These are phyloP conservation scores for Crithidia sp. DNA, from an alignment of 208 protist genomes.

Conservation along the genomic window DNA sequence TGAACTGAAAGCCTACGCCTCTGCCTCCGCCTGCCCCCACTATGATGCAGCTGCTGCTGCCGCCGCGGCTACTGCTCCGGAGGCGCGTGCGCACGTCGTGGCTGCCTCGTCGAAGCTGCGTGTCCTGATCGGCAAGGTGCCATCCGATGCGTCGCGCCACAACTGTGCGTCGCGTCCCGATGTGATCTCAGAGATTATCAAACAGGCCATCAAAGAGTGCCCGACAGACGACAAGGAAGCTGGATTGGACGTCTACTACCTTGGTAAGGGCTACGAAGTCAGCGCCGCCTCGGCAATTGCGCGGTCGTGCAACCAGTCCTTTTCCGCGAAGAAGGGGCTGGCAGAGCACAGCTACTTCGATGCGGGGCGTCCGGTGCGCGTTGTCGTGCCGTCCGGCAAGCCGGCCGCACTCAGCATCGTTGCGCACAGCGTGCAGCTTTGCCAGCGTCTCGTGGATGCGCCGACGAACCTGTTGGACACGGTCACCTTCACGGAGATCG, in stretches of 20 bases:
- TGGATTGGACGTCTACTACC: constrained; percentile 62
- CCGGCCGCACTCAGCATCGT: constrained; percentile 23
- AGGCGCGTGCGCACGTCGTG: constrained; percentile 28
- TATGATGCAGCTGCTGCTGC: constrained; percentile 14
- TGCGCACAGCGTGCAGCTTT: constrained; percentile 71
- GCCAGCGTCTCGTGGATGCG: constrained; percentile 83
- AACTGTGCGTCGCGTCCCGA: constrained; percentile 80
- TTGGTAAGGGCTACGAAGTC: constrained; percentile 45
- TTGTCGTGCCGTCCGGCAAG: constrained; percentile 45
- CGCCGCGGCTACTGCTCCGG: constrained; percentile 21
- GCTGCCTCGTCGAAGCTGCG: constrained; percentile 25
- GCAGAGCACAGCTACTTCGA: constrained; percentile 56
- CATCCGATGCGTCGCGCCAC: constrained; percentile 66
- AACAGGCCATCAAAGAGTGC: constrained; percentile 40
- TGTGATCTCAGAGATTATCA: constrained; percentile 50
- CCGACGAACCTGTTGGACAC: constrained; percentile 88
- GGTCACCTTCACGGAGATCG: constrained; percentile 83
- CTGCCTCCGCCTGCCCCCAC: constrained; percentile 5
- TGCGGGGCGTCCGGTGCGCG: constrained; percentile 37
- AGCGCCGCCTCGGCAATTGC: constrained; percentile 58
- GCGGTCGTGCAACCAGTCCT: constrained; percentile 55
- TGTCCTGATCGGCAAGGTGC: constrained; percentile 55
- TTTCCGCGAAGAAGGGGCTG: constrained; percentile 67
- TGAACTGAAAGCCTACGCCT: constrained; percentile 27
- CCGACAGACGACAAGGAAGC: constrained; percentile 7